Percentiles rank a stretch among this genome's conserved stretches.
Conservation (phyloP, 139 green algal genomes). For the Haematococcus sp. region DNA sequence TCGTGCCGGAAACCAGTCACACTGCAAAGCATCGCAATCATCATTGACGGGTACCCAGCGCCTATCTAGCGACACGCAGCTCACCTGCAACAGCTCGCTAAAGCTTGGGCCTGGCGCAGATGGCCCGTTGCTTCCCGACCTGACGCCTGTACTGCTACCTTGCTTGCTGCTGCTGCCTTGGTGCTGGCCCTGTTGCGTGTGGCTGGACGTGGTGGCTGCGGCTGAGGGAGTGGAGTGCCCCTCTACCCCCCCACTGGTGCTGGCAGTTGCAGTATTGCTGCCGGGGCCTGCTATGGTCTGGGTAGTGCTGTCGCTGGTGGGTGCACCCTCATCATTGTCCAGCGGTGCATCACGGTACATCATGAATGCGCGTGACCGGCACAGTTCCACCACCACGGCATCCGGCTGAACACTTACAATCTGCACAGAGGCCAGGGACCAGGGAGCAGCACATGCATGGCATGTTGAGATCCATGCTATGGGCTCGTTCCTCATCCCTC, state of each 20-base stretch:
- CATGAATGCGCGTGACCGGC: conserved; percentile 10
- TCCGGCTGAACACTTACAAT: neutral
- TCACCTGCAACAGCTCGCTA: neutral
- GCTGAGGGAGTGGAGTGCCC: too few relatives aligned
- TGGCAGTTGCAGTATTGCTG: neutral
- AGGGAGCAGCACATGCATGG: neutral
- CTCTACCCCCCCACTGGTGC: neutral
- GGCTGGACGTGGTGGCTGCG: neutral
- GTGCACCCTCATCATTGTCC: neutral
- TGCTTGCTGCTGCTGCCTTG: too few relatives aligned
- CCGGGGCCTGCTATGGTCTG: neutral
- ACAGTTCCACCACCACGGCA: conserved; percentile 9
- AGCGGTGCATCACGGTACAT: conserved; percentile 3
- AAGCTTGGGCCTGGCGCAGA: too few relatives aligned
- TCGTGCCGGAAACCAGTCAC: too few relatives aligned
- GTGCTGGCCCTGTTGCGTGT: neutral
- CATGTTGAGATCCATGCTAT: neutral
- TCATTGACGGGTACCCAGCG: too few relatives aligned
- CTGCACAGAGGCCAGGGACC: neutral
- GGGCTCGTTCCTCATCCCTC: too few relatives aligned
- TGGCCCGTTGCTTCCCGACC: too few relatives aligned
- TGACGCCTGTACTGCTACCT: too few relatives aligned
- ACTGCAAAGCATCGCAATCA: too few relatives aligned
- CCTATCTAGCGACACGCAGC: neutral
- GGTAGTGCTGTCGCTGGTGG: neutral